Percentiles rank a stretch among this genome's conserved stretches.
phyloP scores from a whole-genome alignment of 257 asterid species.

The Scutellaria galericulata region DNA sequence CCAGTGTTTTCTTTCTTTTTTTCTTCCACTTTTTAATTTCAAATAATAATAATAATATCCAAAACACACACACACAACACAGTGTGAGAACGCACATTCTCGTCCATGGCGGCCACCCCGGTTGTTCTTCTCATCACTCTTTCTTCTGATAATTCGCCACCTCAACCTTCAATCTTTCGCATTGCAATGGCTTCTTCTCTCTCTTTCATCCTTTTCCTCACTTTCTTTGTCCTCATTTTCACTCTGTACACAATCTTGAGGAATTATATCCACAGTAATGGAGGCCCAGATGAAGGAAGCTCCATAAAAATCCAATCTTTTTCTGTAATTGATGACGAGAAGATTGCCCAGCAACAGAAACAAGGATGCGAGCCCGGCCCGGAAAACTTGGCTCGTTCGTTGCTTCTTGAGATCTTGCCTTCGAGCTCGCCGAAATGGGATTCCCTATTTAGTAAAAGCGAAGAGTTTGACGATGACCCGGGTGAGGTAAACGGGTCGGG shows the following conservation, averaged over 20 bases:
- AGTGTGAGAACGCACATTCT: constrained; percentile 33
- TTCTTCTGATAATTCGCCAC: constrained; percentile 36
- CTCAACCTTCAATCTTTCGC: constrained; percentile 35
- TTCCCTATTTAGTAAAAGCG: constrained; percentile 38
- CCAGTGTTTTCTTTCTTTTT: constrained; percentile 27
- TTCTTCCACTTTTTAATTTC: constrained; percentile 18
- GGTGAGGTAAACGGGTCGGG: constrained; percentile 50
- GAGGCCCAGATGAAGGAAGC: constrained; percentile 20
- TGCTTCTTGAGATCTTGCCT: constrained; percentile 71
- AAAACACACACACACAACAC: constrained; percentile 17
- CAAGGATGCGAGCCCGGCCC: constrained; percentile 45
- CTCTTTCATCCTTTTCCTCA: constrained; percentile 45
- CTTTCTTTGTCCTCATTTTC: constrained; percentile 49
- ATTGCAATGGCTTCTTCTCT: constrained; percentile 40
- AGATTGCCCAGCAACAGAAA: constrained; percentile 26
- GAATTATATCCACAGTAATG: constrained; percentile 31
- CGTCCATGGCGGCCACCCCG: constrained; percentile 59
- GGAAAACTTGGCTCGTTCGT: constrained; percentile 44
- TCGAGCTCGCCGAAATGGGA: constrained; percentile 60
- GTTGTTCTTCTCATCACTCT: constrained; percentile 34
- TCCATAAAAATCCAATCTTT: constrained; percentile 45
- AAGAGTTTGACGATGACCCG: constrained; percentile 42
- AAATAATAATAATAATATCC: constrained; percentile 21
- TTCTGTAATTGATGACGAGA: constrained; percentile 38
- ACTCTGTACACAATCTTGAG: constrained; percentile 47